Evolutionary conservation across 2,329 filamentous ascomycete species (phyloP).

Genomic region (Aspergillus fumigatiaffinis): DNA sequence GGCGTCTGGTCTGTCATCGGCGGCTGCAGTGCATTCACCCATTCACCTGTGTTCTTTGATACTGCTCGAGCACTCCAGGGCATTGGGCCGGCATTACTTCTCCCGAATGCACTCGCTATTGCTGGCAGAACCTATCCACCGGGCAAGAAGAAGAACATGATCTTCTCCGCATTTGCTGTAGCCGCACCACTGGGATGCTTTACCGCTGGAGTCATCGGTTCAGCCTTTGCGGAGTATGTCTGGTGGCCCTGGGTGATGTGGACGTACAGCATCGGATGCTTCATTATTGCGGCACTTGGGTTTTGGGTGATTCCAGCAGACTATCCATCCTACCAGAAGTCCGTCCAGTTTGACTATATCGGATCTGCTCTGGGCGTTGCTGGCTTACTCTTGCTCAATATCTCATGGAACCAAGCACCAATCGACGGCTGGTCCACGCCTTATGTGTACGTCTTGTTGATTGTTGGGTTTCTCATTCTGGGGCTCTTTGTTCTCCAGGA

Average conservation of each 20-base stretch:
- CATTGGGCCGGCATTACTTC: constrained; percentile 55
- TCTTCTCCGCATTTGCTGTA: constrained; percentile 53
- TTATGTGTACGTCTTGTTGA: constrained; percentile 54
- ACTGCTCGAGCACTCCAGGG: constrained; percentile 54
- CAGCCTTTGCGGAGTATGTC: constrained; percentile 34
- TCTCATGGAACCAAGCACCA: constrained; percentile 63
- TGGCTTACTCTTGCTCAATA: constrained; percentile 59
- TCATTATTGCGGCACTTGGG: constrained; percentile 34
- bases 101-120: constrained; percentile 63
- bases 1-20: constrained; percentile 35
- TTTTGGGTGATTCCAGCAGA: constrained; percentile 17
- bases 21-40: constrained; percentile 33
- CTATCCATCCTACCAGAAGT: not conserved
- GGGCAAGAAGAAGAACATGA: constrained; percentile 57
- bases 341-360: constrained; percentile 31
- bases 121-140: constrained; percentile 56
- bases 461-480: constrained; percentile 54
- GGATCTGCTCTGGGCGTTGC: constrained; percentile 48
- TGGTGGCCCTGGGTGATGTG: constrained; percentile 54
- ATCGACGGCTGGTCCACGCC: constrained; percentile 55
- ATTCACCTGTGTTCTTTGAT: constrained; percentile 48
- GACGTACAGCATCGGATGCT: constrained; percentile 41
- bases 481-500: constrained; percentile 53
- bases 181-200: constrained; percentile 45
- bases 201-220: constrained; percentile 38